Conservation (phyloP, 1,139 yeast species). For the Pichia sp. region DNA sequence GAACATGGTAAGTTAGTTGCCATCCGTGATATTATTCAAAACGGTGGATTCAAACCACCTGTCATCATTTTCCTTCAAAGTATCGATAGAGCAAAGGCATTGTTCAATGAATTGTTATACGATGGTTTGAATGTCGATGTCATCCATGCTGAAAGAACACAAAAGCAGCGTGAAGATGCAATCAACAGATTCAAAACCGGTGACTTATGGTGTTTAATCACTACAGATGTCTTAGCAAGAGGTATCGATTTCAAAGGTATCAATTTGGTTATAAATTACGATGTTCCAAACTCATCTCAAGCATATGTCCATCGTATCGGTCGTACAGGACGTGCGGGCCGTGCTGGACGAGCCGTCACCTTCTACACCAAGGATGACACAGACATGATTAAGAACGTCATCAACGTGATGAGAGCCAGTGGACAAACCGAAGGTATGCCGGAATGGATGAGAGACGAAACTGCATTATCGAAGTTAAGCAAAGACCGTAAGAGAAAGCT, state of each 20-base stretch:
- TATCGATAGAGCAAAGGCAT: conserved; percentile 90
- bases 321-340: conserved; percentile 97
- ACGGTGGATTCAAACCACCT: conserved; percentile 90
- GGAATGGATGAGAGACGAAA: conserved; percentile 70
- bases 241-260: conserved; percentile 99
- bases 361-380: conserved; percentile 91
- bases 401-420: conserved; percentile 94
- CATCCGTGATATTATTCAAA: conserved; percentile 80
- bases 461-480: conserved; percentile 57
- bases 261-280: conserved; percentile 91
- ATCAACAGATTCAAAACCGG: conserved; percentile 85
- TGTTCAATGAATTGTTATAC: conserved; percentile 87
- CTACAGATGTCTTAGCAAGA: conserved; percentile 94
- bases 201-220: conserved; percentile 92
- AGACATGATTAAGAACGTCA: conserved; percentile 72
- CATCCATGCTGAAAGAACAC: conserved; percentile 93
- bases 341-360: conserved; percentile 82
- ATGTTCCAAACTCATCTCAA: conserved; percentile 93
- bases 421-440: conserved; percentile 68
- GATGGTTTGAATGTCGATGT: conserved; percentile 94
- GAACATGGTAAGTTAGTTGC: conserved; percentile 95
- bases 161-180: conserved; percentile 80
- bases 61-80: conserved; percentile 90
- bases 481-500: conserved; percentile 64
- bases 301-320: conserved; percentile 98